Evolutionary conservation across 108 stramenopile genomes (phyloP).

Genomic region (Fragilaria radians): DNA sequence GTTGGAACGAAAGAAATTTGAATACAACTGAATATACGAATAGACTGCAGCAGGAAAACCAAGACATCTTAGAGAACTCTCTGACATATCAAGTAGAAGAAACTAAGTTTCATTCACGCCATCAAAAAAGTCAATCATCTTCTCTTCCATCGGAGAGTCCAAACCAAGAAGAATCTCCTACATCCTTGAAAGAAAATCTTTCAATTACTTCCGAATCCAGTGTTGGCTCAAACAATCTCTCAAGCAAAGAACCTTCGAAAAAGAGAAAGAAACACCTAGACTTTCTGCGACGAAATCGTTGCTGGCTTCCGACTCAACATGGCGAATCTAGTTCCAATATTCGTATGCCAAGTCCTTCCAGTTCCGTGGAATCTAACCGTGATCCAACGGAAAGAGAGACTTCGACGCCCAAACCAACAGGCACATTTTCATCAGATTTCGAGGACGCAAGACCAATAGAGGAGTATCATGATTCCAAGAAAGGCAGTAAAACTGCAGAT

Average conservation of each 20-base stretch:
- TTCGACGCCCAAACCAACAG: conserved; percentile 7
- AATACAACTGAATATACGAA: neutral
- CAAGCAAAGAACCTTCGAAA: neutral
- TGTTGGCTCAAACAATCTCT: neutral
- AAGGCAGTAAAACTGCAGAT: conserved; percentile 15
- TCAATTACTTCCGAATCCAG: neutral
- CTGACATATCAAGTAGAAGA: neutral
- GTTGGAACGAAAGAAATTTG: neutral
- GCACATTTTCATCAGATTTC: conserved; percentile 4
- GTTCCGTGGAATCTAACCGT: conserved; percentile 12
- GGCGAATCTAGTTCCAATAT: neutral
- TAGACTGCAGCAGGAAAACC: neutral
- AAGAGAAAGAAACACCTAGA: conserved; percentile 18
- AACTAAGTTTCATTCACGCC: neutral
- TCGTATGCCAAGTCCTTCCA: conserved; percentile 17
- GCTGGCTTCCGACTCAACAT: conserved; percentile 2
- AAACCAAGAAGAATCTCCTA: neutral
- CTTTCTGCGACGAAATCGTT: conserved; percentile 3
- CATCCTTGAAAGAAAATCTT: neutral
- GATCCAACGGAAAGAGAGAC: conserved; percentile 9
- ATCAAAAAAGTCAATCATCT: neutral
- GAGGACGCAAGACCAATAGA: conserved; percentile 30
- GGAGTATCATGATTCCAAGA: conserved; percentile 23
- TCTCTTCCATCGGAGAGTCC: no score
- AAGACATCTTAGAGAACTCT: neutral